Base-by-base conservation (phyloP, 306 rosid genomes). In the Vigna reflexopilosa region DNA sequence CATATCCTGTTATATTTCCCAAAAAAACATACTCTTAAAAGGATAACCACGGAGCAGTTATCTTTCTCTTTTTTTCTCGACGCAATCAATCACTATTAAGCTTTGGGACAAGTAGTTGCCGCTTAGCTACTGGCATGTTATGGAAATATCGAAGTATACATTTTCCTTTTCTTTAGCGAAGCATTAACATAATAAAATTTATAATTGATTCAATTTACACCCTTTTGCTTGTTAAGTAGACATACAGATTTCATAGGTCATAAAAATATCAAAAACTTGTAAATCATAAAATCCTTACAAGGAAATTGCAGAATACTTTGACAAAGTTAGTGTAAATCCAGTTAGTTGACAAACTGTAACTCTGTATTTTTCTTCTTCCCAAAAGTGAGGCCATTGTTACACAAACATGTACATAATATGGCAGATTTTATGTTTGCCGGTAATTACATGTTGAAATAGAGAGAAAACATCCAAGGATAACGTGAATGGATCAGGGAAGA, bases 391-490 rank as follows among this genome's bases (percentile, higher is more conserved):
- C 45, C 9, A 36, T n/a, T 48, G 61, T 50, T 72, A 52, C 57
- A 70, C 28, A 24, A 73, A 67, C 68, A 44, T 57, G 8, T 38
- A 58, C 52, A 52, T 13, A 16, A 72, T 70, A 44, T 75, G 12
- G 64, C 44, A 70, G 63, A 13, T 4, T 14, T 6, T 47, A 49
- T 26, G 70, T 6, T 26, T 56, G 4, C 66, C 17, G 8, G 16
- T 32, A 26, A 26, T 26, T 26, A 26, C 28, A 50, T 9, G 40
- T 24, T 67, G 50, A 81, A 47, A 80, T n/a, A 54, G 76, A 75
- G 72, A 75, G 63, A 65, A 17, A 72, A 80, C 12, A 70, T 70
- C 14, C 56, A 42, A 19, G 28, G 58, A 77, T 49, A 67, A 44
- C 14, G 52, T 17, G 50, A 78, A 42, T 57, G 28, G 38, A 15